A percentile compares a stretch with the other conserved stretches of the same genome.
Evolutionary conservation across 2,329 filamentous ascomycete genomes (phyloP).

Genomic region (Fusarium solani-melongenae): DNA sequence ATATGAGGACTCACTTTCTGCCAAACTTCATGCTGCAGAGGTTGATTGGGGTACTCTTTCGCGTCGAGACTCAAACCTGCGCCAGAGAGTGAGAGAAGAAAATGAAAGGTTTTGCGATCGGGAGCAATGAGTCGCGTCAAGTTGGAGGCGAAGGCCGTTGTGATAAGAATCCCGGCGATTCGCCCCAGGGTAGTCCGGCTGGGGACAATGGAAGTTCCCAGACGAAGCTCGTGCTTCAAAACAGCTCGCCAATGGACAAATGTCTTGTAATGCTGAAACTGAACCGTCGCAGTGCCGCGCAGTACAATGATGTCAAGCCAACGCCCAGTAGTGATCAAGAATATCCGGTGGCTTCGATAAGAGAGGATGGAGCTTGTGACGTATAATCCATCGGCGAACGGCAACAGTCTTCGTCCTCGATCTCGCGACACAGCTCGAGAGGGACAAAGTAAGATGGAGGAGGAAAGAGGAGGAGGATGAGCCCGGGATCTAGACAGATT

Average conservation of each 20-base stretch:
- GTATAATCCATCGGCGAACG: conserved; percentile 17
- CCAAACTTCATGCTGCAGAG: conserved; percentile 68
- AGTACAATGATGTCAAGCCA: conserved; percentile 31
- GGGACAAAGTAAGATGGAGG: neutral
- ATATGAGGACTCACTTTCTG: conserved; percentile 61
- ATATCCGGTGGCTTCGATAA: conserved; percentile 29
- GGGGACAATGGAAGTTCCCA: conserved; percentile 14
- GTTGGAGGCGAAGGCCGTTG: neutral
- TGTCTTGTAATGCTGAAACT: neutral
- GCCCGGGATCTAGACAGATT: conserved; percentile 24
- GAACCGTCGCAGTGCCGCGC: neutral
- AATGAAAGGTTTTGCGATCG: conserved; percentile 8
- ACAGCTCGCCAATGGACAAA: neutral
- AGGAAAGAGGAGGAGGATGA: conserved; percentile 4
- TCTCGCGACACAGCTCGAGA: neutral
- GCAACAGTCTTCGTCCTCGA: neutral
- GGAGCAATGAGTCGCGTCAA: neutral
- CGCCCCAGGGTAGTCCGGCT: conserved; percentile 1
- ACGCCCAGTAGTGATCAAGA: conserved; percentile 21
- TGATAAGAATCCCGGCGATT: conserved; percentile 17
- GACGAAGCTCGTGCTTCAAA: neutral
- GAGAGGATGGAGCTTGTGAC: conserved; percentile 10
- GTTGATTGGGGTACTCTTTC: neutral
- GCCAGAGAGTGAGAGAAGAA: conserved; percentile 10
- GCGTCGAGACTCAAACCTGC: neutral